These are phyloP conservation scores for Saprolegnia diclina DNA, from an alignment of 352 stramenopile species.

Conservation along the genomic window DNA sequence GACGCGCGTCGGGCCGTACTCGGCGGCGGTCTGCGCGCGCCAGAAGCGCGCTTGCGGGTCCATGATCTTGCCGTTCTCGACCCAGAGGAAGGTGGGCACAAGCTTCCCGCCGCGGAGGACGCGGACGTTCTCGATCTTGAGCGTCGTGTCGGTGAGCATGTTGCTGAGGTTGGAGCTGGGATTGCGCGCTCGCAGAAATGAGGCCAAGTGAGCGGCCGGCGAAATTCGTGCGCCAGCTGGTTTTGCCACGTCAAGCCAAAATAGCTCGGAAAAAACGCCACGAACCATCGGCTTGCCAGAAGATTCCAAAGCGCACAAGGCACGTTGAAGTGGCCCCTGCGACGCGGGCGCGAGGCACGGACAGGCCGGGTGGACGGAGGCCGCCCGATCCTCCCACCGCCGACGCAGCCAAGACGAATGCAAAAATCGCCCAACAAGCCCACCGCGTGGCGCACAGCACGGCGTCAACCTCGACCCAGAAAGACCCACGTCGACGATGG, in stretches of 20 bases:
- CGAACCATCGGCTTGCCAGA: background rate
- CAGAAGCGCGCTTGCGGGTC: constrained; percentile 58
- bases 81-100: constrained; percentile 41
- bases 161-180: background rate
- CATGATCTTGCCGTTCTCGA: constrained; percentile 45
- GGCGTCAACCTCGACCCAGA: too few relatives aligned
- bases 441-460: too few relatives aligned
- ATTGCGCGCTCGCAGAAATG: background rate
- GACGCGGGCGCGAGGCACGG: too few relatives aligned
- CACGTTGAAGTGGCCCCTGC: too few relatives aligned
- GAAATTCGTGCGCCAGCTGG: background rate
- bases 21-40: constrained; percentile 27
- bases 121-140: constrained; percentile 59
- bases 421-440: too few relatives aligned
- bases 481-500: too few relatives aligned
- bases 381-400: too few relatives aligned
- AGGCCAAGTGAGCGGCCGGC: background rate
- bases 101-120: constrained; percentile 45
- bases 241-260: background rate
- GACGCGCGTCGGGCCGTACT: constrained; percentile 40
- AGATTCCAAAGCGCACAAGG: background rate
- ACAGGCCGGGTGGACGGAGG: too few relatives aligned
- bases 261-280: too few relatives aligned
- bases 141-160: constrained; percentile 17
- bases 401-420: too few relatives aligned